A percentile compares a stretch with the other conserved stretches of the same genome.
Conservation (phyloP, 2,329 filamentous ascomycete genomes). For the Claviceps fusiformis region DNA sequence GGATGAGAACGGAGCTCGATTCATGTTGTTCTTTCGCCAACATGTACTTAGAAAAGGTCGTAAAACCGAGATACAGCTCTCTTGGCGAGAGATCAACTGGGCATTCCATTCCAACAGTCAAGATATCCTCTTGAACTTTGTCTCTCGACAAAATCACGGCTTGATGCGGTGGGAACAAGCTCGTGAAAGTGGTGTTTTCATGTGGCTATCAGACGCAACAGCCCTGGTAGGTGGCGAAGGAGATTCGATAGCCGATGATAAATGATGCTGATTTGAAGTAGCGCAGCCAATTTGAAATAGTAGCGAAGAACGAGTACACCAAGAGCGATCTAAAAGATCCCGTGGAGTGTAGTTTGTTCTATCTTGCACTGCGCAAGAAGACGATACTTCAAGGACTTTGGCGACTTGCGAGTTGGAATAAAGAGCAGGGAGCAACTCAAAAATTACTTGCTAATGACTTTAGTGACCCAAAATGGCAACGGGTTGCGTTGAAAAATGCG, state of each 20-base stretch:
- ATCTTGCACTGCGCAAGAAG: conserved; percentile 84
- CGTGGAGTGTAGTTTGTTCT: conserved; percentile 80
- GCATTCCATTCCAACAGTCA: conserved; percentile 76
- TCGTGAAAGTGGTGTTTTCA: conserved; percentile 76
- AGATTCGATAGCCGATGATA: background rate
- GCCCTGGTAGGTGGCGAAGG: conserved; percentile 50
- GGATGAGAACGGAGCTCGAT: conserved; percentile 79
- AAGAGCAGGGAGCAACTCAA: conserved; percentile 69
- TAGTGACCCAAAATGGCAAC: conserved; percentile 72
- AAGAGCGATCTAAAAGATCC: conserved; percentile 79
- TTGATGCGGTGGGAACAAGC: conserved; percentile 76
- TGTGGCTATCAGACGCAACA: conserved; percentile 74
- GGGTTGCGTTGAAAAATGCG: conserved; percentile 84
- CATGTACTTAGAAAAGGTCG: conserved; percentile 57
- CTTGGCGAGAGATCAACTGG: conserved; percentile 72
- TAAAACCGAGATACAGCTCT: conserved; percentile 51
- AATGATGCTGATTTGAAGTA: conserved; percentile 10
- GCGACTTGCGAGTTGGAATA: conserved; percentile 86
- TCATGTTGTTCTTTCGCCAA: conserved; percentile 77
- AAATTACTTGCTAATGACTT: conserved; percentile 85
- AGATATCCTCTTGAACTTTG: conserved; percentile 77
- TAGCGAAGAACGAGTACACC: conserved; percentile 88
- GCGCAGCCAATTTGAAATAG: conserved; percentile 64
- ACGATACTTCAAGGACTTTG: conserved; percentile 79
- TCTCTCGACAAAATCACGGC: conserved; percentile 65